Conservation (phyloP, 2,329 filamentous ascomycete genomes). For the Fusarium fujikuroi region DNA sequence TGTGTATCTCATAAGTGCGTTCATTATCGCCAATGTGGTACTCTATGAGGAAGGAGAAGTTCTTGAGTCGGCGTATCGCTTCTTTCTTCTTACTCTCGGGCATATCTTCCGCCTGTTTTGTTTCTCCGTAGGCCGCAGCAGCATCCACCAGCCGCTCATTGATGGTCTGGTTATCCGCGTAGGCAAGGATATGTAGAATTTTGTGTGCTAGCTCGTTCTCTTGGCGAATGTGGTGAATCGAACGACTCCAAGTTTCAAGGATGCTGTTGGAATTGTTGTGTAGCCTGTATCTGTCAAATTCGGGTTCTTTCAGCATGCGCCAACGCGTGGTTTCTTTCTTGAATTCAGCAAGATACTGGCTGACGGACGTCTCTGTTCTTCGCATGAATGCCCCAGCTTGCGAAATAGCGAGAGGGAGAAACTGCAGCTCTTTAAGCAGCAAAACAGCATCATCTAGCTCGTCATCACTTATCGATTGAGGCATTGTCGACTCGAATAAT, state of each 20-base stretch:
- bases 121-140: background rate
- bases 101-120: background rate
- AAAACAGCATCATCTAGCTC: background rate
- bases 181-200: conserved; percentile 48
- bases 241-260: conserved; percentile 49
- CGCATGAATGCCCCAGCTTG: conserved; percentile 49
- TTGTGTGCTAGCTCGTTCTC: conserved; percentile 43
- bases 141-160: conserved; percentile 42
- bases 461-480: background rate
- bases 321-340: conserved; percentile 36
- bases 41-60: conserved; percentile 49
- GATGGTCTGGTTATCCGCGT: conserved; percentile 49
- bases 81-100: background rate
- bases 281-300: conserved; percentile 46
- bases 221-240: conserved; percentile 45
- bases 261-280: conserved; percentile 47
- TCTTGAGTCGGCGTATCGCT: conserved; percentile 44
- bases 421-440: conserved; percentile 42
- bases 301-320: conserved; percentile 32
- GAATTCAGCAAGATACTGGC: conserved; percentile 44
- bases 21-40: background rate
- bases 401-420: conserved; percentile 48
- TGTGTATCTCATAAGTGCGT: conserved; percentile 47
- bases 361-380: conserved; percentile 36
- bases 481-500: conserved; percentile 1